Evolutionary conservation across 495 filamentous ascomycete species (phyloP), one percentile per base, ranked within the genome.

Genomic region (Beverwykella pulmonaria): DNA sequence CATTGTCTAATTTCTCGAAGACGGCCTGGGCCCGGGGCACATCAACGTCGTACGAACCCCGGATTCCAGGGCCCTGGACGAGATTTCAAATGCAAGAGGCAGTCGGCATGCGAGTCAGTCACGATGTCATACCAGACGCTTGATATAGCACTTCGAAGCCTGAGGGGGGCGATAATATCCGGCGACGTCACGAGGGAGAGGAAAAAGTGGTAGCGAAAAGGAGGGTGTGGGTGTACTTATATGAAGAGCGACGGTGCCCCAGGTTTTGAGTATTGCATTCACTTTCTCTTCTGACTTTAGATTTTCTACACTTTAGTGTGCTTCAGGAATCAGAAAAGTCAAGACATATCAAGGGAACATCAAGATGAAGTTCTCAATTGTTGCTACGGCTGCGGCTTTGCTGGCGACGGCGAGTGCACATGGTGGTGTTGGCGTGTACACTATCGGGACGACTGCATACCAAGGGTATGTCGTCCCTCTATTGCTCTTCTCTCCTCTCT

Each of bases 361-460:
- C 63, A 71, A 19, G 4, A 71, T 68, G 69, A 67, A 61, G 52
- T 56, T 58, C 50, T 53, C 25, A 15, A 59, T 53, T 7, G 30
- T 52, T 6, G 23, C 65, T 19, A 39, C 65, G 15, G 65, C 60
- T 10, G 61, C 64, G 17, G 63, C 69, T 6, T 29, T 71, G 41
- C 44, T 71, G 54, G 48, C 53, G 25, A 50, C 63, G 17, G 67
- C 41, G 15, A 63, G 48, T 44, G 70, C 67, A 1, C 70, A 73
- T 59, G 70, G 70, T 59, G 70, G 70, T 44, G 70, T 73, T 19
- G 67, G 61, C 17, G 34, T 30, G 1, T 70, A 73, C 53, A 67
- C 54, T 10, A 67, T 73, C 26, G 68, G 70, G 17, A 58, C 54
- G 20, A 64, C 55, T 19, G 30, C 19, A 1, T 73, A 73, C 34